These are phyloP conservation scores for Teratosphaeria gauchensis DNA, from an alignment of 2,329 filamentous ascomycete genomes.

Conservation along the genomic window DNA sequence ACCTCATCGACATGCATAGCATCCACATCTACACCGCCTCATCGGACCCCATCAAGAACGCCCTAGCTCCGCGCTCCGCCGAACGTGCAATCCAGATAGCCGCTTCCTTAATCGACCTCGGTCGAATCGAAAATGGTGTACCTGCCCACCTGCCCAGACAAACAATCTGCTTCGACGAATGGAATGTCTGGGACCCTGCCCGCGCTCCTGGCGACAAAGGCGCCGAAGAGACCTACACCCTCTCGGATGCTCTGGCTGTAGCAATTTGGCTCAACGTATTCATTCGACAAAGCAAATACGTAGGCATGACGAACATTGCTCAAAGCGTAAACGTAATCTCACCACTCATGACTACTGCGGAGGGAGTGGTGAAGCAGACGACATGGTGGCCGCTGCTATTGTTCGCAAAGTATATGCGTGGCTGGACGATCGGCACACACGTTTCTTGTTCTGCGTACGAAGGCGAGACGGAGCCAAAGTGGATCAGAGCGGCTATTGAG, in stretches of 20 bases:
- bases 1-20: conserved; percentile 67
- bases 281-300: conserved; percentile 57
- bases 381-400: conserved; percentile 67
- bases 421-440: conserved; percentile 57
- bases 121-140: conserved; percentile 58
- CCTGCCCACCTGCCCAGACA: conserved; percentile 50
- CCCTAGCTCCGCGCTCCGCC: conserved; percentile 56
- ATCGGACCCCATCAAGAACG: conserved; percentile 40
- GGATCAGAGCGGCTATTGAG: conserved; percentile 56
- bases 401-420: conserved; percentile 64
- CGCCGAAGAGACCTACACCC: conserved; percentile 64
- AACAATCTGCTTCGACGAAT: conserved; percentile 74
- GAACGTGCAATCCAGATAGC: conserved; percentile 67
- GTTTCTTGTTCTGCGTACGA: conserved; percentile 54
- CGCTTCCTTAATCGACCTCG: conserved; percentile 60
- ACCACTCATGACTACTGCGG: conserved; percentile 60
- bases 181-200: conserved; percentile 72
- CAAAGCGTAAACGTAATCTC: conserved; percentile 71
- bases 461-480: conserved; percentile 56
- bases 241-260: conserved; percentile 68
- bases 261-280: conserved; percentile 69
- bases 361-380: conserved; percentile 58
- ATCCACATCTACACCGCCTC: conserved; percentile 68
- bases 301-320: conserved; percentile 72
- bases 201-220: conserved; percentile 62